Percentiles rank a stretch among this genome's conserved stretches.
These are phyloP conservation scores for Penstemon eatonii DNA, from an alignment of 257 asterid genomes.

Conservation along the genomic window DNA sequence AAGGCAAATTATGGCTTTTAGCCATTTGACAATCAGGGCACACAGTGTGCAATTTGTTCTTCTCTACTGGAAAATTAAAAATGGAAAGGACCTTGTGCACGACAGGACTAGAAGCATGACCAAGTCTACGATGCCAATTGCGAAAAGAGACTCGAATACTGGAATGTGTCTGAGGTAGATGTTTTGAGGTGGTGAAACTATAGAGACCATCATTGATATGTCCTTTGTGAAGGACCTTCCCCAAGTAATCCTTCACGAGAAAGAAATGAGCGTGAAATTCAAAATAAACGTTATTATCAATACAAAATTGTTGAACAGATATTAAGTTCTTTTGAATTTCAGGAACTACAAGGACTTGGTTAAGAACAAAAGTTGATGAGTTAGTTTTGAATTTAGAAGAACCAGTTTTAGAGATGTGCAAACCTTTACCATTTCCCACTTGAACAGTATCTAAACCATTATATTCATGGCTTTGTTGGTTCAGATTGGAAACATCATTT, in stretches of 20 bases:
- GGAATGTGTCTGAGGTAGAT: not conserved
- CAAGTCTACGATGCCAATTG: not conserved
- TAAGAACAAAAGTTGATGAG: too few species aligned
- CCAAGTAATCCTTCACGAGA: slow-evolving; percentile 12
- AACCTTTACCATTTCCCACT: too few species aligned
- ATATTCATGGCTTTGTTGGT: too few species aligned
- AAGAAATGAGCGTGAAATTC: slow-evolving; percentile 17
- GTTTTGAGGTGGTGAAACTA: not conserved
- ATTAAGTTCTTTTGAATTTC: not conserved
- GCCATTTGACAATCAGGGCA: slow-evolving; percentile 6
- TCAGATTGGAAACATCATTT: too few species aligned
- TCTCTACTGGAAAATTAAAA: not conserved
- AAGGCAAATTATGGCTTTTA: not conserved
- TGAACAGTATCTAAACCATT: too few species aligned
- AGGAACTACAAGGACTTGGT: too few species aligned
- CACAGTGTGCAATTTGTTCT: not conserved
- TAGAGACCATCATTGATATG: not conserved
- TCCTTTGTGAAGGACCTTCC: not conserved
- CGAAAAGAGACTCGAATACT: not conserved
- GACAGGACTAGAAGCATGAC: not conserved
- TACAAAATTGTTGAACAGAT: not conserved
- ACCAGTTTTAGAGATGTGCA: too few species aligned
- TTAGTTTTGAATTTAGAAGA: too few species aligned
- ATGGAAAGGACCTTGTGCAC: not conserved
- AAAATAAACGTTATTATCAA: slow-evolving; percentile 17